Evolutionary conservation across 2,329 filamentous ascomycete species (phyloP).

Genomic region (Zymoseptoria brevis): DNA sequence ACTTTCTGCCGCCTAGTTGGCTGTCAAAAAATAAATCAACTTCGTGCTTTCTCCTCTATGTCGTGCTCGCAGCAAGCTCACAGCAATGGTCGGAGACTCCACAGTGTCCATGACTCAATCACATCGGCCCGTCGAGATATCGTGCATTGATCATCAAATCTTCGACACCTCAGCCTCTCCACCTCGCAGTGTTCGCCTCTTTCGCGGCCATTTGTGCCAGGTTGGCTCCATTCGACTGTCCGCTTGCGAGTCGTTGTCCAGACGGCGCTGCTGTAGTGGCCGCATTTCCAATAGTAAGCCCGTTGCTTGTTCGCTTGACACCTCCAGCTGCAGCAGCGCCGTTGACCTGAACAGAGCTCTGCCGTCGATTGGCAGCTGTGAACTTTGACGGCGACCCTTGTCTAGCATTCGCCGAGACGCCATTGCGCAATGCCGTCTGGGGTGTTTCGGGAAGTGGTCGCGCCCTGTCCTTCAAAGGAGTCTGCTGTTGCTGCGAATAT

Average conservation of each 20-base stretch:
- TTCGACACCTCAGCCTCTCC: conserved; percentile 8
- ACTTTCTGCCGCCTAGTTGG: background rate
- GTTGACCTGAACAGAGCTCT: conserved; percentile 16
- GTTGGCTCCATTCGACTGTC: conserved; percentile 4
- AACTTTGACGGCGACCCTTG: conserved; percentile 20
- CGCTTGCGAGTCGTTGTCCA: background rate
- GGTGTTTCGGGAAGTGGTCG: conserved; percentile 29
- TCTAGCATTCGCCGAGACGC: conserved; percentile 33
- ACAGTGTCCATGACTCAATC: background rate
- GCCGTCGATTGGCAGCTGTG: conserved; percentile 13
- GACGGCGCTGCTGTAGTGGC: background rate
- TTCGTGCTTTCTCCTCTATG: background rate
- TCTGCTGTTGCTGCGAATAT: conserved; percentile 20
- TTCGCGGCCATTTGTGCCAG: conserved; percentile 16
- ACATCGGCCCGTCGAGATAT: background rate
- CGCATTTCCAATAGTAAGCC: conserved; percentile 3
- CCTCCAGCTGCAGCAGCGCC: conserved; percentile 20
- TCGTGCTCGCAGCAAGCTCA: background rate
- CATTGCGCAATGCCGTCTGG: conserved; percentile 40
- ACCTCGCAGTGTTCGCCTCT: conserved; percentile 16
- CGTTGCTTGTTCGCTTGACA: conserved; percentile 16
- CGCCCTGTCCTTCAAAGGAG: conserved; percentile 20
- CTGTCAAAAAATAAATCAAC: background rate
- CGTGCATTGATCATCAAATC: background rate
- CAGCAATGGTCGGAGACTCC: background rate